Evolutionary conservation across 805 yeast genomes (phyloP).

Genomic region (Suhomyces xylopsoci): DNA sequence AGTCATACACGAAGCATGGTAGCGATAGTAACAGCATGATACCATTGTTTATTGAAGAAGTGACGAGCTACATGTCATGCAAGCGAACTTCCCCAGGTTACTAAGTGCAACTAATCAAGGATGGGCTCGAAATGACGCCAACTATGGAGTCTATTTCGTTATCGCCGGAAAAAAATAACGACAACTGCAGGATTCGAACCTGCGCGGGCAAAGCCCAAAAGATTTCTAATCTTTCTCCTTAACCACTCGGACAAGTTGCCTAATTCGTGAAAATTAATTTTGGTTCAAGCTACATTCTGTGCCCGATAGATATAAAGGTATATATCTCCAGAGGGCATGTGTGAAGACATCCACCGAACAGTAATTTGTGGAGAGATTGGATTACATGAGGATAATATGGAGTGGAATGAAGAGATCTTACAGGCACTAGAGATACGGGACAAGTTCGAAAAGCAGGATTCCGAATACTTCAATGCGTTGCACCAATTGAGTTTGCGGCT

Average conservation of each 20-base stretch:
- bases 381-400: not conserved
- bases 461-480: conserved; percentile 32
- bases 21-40: not conserved
- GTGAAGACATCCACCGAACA: no score
- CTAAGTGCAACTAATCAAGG: not conserved
- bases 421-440: conserved; percentile 29
- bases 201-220: conserved; percentile 37
- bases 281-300: no score
- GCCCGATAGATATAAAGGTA: no score
- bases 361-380: no score
- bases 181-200: conserved; percentile 73
- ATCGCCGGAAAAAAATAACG: conserved; percentile 35
- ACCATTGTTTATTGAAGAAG: not conserved
- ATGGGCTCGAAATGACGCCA: not conserved
- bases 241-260: conserved; percentile 60
- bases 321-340: no score
- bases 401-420: conserved; percentile 17
- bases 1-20: not conserved
- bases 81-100: not conserved
- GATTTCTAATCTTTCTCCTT: conserved; percentile 55
- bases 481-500: conserved; percentile 22
- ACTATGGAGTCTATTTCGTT: not conserved
- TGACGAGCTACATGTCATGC: not conserved
- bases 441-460: conserved; percentile 29
- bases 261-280: not conserved